Base-by-base conservation (phyloP, 2,329 filamentous ascomycete species). In the Beauveria sp. region DNA sequence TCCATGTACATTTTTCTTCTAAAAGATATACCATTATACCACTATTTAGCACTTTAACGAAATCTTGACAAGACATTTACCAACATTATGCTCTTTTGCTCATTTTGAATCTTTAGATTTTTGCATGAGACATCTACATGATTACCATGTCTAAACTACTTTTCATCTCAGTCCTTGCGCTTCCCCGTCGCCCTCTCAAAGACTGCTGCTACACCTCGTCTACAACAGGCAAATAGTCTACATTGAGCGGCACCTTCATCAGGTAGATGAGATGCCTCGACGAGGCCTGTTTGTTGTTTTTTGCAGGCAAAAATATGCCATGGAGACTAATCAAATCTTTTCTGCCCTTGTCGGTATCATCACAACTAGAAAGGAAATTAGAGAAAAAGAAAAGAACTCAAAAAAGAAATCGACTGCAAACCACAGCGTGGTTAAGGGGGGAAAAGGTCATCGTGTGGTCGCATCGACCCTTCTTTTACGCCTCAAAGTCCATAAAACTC, bases 401-500 rank as follows among this genome's bases (percentile, higher is more conserved):
- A n/a, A 10, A 7, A 24, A 38, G 18, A 53, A 46, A 52, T 42
- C 47, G 52, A 20, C 26, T 60, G 57, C 40, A 24, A 43, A 24
- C 46, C 38, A 58, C 47, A 22, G 24, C 18, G 46, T 26, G 56
- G 47, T 18, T 4, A 42, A 26, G 34, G 34, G 34, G 34, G 5
- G n/a, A 49, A 54, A 54, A 14, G 40, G 28, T 54, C 58, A 54
- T 60, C 30, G 49, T 49, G 50, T 40, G 49, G 49, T 20, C 57
- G 16, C 40, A 46, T 52, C 40, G 26, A 16, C 58, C 40, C 24
- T 46, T 60, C 30, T 60, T 60, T 42, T 47, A 55, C 58, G 58
- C 58, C 43, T 60, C 50, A 86, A 62, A 88, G 73, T 69, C 83
- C 85, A 70, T 89, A 88, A 69, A 86, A 78, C 67, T 83, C 83